Conservation (phyloP, 192 early-diverging fungal genomes). For the Backusella parvicylindrica region DNA sequence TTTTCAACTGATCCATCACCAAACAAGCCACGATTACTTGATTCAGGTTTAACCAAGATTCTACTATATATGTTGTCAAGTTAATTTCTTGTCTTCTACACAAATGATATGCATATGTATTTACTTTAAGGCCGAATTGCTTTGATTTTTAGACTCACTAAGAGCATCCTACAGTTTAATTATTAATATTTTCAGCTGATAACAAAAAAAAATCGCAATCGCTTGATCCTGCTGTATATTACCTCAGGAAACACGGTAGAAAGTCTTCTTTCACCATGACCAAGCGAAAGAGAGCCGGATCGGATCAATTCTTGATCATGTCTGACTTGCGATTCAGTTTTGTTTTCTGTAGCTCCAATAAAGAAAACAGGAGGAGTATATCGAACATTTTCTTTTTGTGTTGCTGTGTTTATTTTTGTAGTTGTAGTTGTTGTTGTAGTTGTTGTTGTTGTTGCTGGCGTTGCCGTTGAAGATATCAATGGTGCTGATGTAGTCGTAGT, state of each 20-base stretch:
- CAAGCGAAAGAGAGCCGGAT: not conserved
- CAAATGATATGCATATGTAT: too few relatives aligned
- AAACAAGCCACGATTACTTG: not conserved
- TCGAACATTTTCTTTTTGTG: not conserved
- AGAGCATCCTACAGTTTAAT: not conserved
- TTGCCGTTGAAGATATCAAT: too few relatives aligned
- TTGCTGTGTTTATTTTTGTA: not conserved
- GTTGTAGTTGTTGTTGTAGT: not conserved
- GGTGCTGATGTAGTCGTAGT: not conserved
- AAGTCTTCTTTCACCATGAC: not conserved
- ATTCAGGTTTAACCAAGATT: not conserved
- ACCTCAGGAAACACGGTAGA: not conserved
- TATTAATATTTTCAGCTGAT: not conserved
- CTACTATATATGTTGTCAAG: not conserved
- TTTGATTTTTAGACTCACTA: not conserved
- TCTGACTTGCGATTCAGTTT: not conserved
- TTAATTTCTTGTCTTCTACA: not conserved
- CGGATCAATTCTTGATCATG: not conserved
- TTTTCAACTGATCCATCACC: not conserved
- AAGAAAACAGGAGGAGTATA: not conserved
- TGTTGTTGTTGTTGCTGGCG: not conserved
- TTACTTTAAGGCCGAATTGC: not conserved
- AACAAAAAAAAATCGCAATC: not conserved
- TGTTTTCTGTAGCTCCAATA: not conserved
- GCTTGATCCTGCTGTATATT: not conserved